Base-by-base conservation (phyloP, 106 monocot genomes). In the Posidonia australis region DNA sequence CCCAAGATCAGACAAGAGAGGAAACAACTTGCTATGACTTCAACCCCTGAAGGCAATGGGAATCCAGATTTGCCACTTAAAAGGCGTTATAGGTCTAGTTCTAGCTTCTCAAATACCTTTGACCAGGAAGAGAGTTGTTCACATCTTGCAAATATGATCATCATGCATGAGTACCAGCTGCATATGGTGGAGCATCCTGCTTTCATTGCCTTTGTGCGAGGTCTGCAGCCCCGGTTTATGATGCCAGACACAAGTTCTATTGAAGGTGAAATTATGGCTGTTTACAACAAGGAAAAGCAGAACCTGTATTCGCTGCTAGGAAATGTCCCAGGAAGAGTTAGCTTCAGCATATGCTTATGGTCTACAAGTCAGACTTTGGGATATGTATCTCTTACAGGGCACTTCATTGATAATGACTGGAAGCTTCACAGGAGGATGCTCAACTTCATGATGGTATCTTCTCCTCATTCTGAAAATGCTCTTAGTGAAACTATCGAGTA, bases 101-200 rank as follows among this genome's bases (percentile, higher is more conserved):
- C 42, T 42, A 75, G 17, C 51, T 32, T 59, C 3, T 73, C 68
- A 27, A n/a, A 67, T 56, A 23, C 21, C 48, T 75, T 75, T 63
- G 75, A 75, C 17, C 75, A 75, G 54, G 75, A 93, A 13, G 57
- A 46, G 32, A 83, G 83, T 71, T 58, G 55, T 29, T 54, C 24
- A 36, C 72, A 84, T 70, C 83, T 93, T 59, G 89, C 93, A 21
- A 89, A 79, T 71, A 86, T 93, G 93, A 81, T 93, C 23, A 93
- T 93, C 56, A 18, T 89, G 70, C 93, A 93, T 47, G 89, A 93
- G 30, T 89, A 86, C 58, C 93, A 86, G 44, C 79, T 89, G 42
- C 77, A 93, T 75, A 89, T 89, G 61, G 93, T 89, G 58, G 83
- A 93, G 47, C 77, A 86, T 24, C 51, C 78, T 51, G 74, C 79